These are phyloP conservation scores for Nepenthes gracilis DNA, from an alignment of 148 eudicot species.

Conservation along the genomic window DNA sequence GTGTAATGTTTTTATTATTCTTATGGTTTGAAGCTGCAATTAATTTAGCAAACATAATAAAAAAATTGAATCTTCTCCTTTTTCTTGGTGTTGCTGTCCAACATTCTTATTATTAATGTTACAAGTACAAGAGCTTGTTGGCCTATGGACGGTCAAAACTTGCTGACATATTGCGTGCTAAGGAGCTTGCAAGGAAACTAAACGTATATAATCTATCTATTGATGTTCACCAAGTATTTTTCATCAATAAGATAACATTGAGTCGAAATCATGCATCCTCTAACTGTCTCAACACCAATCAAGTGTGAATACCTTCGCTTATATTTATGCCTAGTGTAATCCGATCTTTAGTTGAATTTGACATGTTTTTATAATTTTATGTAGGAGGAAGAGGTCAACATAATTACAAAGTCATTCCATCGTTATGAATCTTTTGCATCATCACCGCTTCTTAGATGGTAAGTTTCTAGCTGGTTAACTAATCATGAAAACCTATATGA, in stretches of 20 bases:
- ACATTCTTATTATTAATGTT: constrained; percentile 5
- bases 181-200: constrained; percentile 56
- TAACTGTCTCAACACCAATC: no score
- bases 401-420: constrained; percentile 78
- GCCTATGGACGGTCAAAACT: constrained; percentile 95
- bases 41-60: background rate
- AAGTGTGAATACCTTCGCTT: no score
- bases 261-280: no score
- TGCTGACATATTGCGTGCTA: constrained; percentile 67
- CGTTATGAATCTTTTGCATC: constrained; percentile 68
- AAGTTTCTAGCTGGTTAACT: constrained; percentile 2
- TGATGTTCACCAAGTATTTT: background rate
- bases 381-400: constrained; percentile 66
- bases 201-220: constrained; percentile 32
- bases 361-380: background rate
- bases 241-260: background rate
- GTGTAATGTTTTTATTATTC: background rate
- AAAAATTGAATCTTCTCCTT: background rate
- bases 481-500: background rate
- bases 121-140: constrained; percentile 41
- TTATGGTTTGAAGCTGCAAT: background rate
- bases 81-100: background rate
- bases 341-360: background rate
- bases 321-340: background rate
- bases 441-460: constrained; percentile 48